These are phyloP conservation scores for Pythium aphanidermatum DNA, from an alignment of 352 stramenopile species.

Conservation along the genomic window DNA sequence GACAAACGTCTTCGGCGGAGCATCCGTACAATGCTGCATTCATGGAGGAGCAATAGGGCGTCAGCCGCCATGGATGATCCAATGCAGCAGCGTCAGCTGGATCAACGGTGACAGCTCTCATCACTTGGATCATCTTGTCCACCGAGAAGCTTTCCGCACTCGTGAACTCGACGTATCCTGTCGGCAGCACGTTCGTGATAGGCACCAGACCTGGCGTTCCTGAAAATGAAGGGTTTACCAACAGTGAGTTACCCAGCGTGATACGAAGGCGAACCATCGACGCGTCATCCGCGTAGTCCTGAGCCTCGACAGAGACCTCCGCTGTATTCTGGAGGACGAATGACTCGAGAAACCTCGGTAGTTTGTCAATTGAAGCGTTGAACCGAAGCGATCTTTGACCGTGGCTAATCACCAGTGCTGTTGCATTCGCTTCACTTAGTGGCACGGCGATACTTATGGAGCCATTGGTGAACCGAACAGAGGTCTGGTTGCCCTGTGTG, in stretches of 20 bases:
- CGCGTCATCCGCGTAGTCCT: background rate
- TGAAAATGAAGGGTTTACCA: slow-evolving; percentile 1
- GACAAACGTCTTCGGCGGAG: slow-evolving; percentile 1
- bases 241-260: slow-evolving; percentile 8
- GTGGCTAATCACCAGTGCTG: background rate
- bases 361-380: background rate
- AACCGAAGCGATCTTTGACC: background rate
- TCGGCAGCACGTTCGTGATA: background rate
- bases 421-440: background rate
- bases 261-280: slow-evolving; percentile 9
- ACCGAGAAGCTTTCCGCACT: slow-evolving; percentile 4
- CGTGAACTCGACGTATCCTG: slow-evolving; percentile 3
- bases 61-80: slow-evolving; percentile 4
- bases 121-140: background rate
- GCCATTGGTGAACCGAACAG: slow-evolving; percentile 7
- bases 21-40: slow-evolving; percentile 10
- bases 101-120: background rate
- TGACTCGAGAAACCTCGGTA: slow-evolving; percentile 15
- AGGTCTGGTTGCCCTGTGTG: background rate
- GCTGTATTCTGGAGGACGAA: slow-evolving; percentile 21
- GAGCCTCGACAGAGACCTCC: slow-evolving; percentile 6
- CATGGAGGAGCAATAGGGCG: slow-evolving; percentile 7
- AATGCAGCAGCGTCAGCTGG: background rate
- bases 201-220: background rate
- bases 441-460: slow-evolving; percentile 5